Evolutionary conservation across 257 asterid genomes (phyloP).

Genomic region (Eustoma russellianum): DNA sequence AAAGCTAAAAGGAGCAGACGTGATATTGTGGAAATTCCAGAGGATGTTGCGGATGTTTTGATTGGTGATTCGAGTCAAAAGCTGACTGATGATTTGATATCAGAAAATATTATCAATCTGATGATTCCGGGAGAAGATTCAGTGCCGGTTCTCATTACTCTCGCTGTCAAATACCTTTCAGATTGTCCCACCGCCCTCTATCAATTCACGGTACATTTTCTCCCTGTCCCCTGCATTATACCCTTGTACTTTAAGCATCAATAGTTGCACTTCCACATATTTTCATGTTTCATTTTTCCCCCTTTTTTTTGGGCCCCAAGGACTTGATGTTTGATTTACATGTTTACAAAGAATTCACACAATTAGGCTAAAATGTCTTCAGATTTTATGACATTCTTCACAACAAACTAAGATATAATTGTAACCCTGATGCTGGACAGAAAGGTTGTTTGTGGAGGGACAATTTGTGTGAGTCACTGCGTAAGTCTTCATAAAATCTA

Average conservation of each 20-base stretch:
- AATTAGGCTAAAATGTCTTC: too few species aligned
- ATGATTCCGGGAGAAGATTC: conserved; percentile 99
- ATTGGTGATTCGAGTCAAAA: conserved; percentile 41
- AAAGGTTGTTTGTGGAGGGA: too few species aligned
- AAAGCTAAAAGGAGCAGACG: conserved; percentile 31
- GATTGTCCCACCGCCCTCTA: conserved; percentile 65
- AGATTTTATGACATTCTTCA: too few species aligned
- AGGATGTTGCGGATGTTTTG: conserved; percentile 66
- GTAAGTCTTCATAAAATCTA: too few species aligned
- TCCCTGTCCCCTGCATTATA: too few species aligned
- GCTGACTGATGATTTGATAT: conserved; percentile 55
- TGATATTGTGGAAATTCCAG: conserved; percentile 8
- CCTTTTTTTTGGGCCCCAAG: too few species aligned
- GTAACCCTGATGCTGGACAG: too few species aligned
- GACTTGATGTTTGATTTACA: too few species aligned
- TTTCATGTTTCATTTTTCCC: background rate
- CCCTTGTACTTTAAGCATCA: background rate
- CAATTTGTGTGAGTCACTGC: too few species aligned
- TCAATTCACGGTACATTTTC: conserved; percentile 42
- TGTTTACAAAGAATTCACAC: too few species aligned
- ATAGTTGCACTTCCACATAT: background rate
- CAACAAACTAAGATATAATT: too few species aligned
- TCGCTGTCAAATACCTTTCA: conserved; percentile 73
- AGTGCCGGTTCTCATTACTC: conserved; percentile 79
- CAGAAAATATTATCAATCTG: conserved; percentile 74